Conservation (phyloP, 2,329 filamentous ascomycete genomes). For the Chaetomiaceae sp. region DNA sequence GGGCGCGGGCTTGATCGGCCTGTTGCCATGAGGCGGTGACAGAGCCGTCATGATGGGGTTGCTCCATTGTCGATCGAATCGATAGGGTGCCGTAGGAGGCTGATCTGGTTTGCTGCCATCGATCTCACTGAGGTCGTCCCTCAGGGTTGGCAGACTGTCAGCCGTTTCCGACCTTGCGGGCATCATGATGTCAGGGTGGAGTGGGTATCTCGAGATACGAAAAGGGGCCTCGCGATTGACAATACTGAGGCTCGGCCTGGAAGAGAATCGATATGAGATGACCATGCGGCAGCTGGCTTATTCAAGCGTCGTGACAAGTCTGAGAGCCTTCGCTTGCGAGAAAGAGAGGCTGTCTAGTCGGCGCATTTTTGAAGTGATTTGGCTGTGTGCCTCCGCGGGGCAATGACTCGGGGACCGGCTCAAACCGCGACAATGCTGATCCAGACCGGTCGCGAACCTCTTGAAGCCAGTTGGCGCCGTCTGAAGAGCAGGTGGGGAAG, state of each 20-base stretch:
- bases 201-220: neutral
- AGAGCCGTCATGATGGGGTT: conserved; percentile 18
- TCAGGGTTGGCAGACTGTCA: conserved; percentile 15
- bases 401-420: conserved; percentile 12
- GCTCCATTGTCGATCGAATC: conserved; percentile 11
- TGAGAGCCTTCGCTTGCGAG: neutral
- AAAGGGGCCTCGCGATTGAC: too few species aligned
- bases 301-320: neutral
- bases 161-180: conserved; percentile 9
- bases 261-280: neutral
- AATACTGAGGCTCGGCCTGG: too few species aligned
- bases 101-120: conserved; percentile 11
- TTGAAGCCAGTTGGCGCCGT: neutral
- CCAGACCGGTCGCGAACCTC: conserved; percentile 1
- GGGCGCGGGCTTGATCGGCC: too few species aligned
- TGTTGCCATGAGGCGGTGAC: conserved; percentile 27
- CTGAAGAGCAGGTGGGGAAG: conserved; percentile 15
- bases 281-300: neutral
- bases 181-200: conserved; percentile 10
- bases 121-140: conserved; percentile 5
- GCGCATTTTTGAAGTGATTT: neutral
- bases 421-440: neutral
- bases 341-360: too few species aligned
- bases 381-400: neutral
- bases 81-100: conserved; percentile 9